Percentiles rank a stretch among this genome's conserved stretches.
phyloP scores from a whole-genome alignment of 257 asterid species.

The Eustoma russellianum region DNA sequence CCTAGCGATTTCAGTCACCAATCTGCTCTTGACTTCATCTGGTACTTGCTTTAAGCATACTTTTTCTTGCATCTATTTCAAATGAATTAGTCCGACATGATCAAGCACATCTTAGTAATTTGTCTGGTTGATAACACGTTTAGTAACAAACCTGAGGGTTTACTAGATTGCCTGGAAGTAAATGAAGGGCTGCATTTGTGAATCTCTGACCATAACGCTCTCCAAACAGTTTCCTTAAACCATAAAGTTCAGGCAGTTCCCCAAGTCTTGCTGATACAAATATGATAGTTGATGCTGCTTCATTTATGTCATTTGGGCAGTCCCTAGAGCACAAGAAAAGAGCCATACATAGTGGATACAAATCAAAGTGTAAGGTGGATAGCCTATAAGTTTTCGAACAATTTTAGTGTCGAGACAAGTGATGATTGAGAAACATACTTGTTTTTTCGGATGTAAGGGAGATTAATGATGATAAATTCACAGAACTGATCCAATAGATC shows the following conservation, averaged over 20 bases:
- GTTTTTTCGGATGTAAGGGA: conserved; percentile 52
- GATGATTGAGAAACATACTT: conserved; percentile 22
- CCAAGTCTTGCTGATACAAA: conserved; percentile 80
- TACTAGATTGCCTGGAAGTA: conserved; percentile 65
- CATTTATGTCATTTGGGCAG: conserved; percentile 65
- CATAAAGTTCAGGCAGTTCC: conserved; percentile 61
- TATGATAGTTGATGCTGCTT: conserved; percentile 62
- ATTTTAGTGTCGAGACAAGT: not conserved
- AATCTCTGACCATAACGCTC: conserved; percentile 56
- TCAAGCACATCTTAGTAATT: too few relatives aligned
- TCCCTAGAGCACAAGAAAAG: conserved; percentile 33
- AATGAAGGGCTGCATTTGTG: conserved; percentile 38
- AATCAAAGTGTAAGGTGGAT: too few relatives aligned
- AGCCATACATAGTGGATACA: not conserved
- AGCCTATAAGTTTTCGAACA: not conserved
- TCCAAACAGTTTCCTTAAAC: conserved; percentile 47
- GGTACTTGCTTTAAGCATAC: conserved; percentile 28
- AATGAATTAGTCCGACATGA: not conserved
- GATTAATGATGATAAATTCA: conserved; percentile 41
- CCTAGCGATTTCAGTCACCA: conserved; percentile 48
- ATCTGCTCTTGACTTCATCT: conserved; percentile 43
- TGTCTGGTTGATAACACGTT: too few relatives aligned
- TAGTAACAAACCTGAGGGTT: conserved; percentile 38
- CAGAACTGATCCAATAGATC: conserved; percentile 51
- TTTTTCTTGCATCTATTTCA: conserved; percentile 40